These are phyloP conservation scores for Skeletonema menzelii DNA, from an alignment of 108 stramenopile genomes.

Conservation along the genomic window DNA sequence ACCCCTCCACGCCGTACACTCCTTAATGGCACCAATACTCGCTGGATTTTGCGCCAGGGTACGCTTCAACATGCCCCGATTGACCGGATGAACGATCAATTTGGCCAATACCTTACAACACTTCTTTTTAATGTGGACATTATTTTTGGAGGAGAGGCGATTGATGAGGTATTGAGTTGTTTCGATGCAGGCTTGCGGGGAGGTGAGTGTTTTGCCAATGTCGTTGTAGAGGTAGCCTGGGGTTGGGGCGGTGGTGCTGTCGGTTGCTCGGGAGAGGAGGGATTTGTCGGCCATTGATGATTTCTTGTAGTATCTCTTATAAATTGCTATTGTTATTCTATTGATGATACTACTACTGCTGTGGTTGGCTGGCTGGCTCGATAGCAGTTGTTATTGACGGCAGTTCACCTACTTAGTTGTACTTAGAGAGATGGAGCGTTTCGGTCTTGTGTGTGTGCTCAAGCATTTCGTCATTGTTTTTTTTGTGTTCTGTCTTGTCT, in stretches of 20 bases:
- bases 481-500: no score
- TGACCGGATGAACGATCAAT: constrained; percentile 48
- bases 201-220: constrained; percentile 87
- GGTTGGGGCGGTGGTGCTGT: constrained; percentile 88
- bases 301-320: no score
- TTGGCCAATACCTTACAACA: constrained; percentile 83
- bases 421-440: no score
- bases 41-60: constrained; percentile 74
- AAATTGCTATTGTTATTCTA: no score
- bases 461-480: no score
- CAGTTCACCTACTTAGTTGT: no score
- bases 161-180: constrained; percentile 72
- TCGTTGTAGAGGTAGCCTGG: constrained; percentile 98
- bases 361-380: no score
- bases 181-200: constrained; percentile 75
- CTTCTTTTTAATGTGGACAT: constrained; percentile 93
- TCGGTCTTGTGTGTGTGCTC: no score
- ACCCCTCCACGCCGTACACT: constrained; percentile 85
- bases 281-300: constrained; percentile 34
- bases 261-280: constrained; percentile 81
- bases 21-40: constrained; percentile 80
- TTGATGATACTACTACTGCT: no score
- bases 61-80: constrained; percentile 88
- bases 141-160: constrained; percentile 78
- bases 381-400: no score